Evolutionary conservation across 768 basidiomycete species (phyloP).

Genomic region (Sarcodon aspratus): DNA sequence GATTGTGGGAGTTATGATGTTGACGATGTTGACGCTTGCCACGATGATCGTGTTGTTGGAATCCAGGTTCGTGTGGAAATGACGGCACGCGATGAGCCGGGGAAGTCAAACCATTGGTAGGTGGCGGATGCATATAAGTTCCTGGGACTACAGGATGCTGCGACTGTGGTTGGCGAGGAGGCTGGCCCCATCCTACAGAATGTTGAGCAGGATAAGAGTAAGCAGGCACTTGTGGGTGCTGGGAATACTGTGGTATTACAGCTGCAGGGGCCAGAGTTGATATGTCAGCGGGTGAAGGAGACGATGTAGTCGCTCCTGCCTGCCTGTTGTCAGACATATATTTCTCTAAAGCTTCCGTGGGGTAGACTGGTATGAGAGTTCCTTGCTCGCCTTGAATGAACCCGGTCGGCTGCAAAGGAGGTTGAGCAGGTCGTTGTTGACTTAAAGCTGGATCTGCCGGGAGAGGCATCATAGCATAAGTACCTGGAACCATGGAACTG

Average conservation of each 20-base stretch:
- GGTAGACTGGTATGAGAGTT: slow-evolving; percentile 57
- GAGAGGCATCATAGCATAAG: slow-evolving; percentile 20
- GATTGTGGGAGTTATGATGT: neutral
- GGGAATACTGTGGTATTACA: too few species aligned
- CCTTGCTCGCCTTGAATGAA: slow-evolving; percentile 69
- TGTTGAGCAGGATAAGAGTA: neutral
- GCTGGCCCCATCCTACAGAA: neutral
- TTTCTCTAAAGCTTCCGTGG: neutral
- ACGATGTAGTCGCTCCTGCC: neutral
- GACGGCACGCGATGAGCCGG: neutral
- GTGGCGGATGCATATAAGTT: neutral
- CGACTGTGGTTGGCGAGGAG: neutral
- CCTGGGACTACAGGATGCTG: neutral
- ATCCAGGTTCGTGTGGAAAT: neutral
- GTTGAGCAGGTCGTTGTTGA: slow-evolving; percentile 18
- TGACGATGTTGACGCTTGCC: neutral
- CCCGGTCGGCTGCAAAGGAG: slow-evolving; percentile 52
- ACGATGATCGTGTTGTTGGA: neutral
- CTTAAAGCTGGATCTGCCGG: slow-evolving; percentile 13
- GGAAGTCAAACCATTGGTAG: neutral
- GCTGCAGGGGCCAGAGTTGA: neutral
- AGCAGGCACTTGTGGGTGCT: neutral
- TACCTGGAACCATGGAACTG: slow-evolving; percentile 2
- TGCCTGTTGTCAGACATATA: neutral
- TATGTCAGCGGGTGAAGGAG: neutral